Percentiles rank a stretch among this genome's conserved stretches.
These are phyloP conservation scores for Umbelopsis sp. DNA, from an alignment of 371 early-diverging fungal genomes.

Conservation along the genomic window DNA sequence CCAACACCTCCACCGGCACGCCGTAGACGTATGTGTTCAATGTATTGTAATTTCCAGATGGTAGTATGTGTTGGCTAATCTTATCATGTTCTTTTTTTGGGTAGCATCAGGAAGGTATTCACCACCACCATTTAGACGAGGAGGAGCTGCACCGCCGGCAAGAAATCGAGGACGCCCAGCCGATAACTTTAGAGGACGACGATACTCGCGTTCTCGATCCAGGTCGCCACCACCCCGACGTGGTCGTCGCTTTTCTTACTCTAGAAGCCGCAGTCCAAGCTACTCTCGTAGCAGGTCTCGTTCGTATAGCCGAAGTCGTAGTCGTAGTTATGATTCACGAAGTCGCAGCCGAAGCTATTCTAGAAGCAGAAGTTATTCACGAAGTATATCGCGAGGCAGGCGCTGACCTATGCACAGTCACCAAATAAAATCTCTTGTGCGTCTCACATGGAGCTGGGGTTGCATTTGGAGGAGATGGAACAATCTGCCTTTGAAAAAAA, in stretches of 20 bases:
- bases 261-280: constrained; percentile 33
- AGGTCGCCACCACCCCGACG: constrained; percentile 33
- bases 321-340: constrained; percentile 39
- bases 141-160: constrained; percentile 24
- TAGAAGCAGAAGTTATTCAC: constrained; percentile 25
- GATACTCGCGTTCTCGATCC: constrained; percentile 35
- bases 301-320: constrained; percentile 36
- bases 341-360: constrained; percentile 35
- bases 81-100: neutral
- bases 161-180: constrained; percentile 19
- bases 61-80: neutral
- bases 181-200: constrained; percentile 29
- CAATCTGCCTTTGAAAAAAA: neutral
- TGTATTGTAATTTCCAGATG: no score
- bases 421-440: neutral
- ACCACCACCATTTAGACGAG: constrained; percentile 2
- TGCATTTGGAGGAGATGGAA: neutral
- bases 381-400: constrained; percentile 31
- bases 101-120: constrained; percentile 23
- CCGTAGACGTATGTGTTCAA: constrained; percentile 7
- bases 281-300: constrained; percentile 35
- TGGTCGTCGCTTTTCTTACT: neutral
- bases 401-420: constrained; percentile 2
- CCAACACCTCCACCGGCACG: constrained; percentile 31
- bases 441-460: neutral